Base-by-base conservation (phyloP, 2,329 filamentous ascomycete species). In the Fusarium robinianum region DNA sequence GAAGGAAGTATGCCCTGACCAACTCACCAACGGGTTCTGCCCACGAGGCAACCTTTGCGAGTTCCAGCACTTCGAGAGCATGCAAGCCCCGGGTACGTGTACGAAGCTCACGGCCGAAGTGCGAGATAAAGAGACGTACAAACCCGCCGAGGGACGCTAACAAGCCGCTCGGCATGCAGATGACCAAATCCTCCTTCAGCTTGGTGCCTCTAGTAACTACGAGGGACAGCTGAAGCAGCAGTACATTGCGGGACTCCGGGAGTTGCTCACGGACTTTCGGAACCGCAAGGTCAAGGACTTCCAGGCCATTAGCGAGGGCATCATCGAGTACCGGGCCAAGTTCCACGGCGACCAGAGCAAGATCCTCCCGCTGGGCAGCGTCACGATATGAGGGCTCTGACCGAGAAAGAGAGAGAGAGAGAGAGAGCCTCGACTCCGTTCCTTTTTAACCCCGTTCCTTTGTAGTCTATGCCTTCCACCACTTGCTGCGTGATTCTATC, bases 1-100 rank as follows among this genome's bases (percentile, higher is more conserved):
- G 49, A 84, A 80, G 58, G 79, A 81, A 50, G 64, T 97, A 34
- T 99, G 94, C 68, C 85, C 83, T 24, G 85, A 81, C 60, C 88
- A 95, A 67, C 72, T 88, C 51, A 75, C 77, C 33, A 84, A 83
- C 38, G 82, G 83, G 49, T 73, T 76, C 55, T 97, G 94, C 53
- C 68, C 78, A 19, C 84, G 85, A 57, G 88, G 91, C 63, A 66
- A 72, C 46, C 74, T 79, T 41, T 99, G 94, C 71, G 72, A 81
- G 42, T 84, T 74, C 55, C 80, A 97, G 73, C 94, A 99, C 72
- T 91, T 95, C 65, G 65, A 65, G 32, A 62, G 54, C 37, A 68
- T 71, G 58, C 62, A 63, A 41, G 62, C 66, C 36, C 63, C 69
- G 53, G 69, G 69, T 72, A 66, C 56, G 69, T 69, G 49, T 43